Conservation (phyloP, 345 rosid species). For the Cardamine occulta region DNA sequence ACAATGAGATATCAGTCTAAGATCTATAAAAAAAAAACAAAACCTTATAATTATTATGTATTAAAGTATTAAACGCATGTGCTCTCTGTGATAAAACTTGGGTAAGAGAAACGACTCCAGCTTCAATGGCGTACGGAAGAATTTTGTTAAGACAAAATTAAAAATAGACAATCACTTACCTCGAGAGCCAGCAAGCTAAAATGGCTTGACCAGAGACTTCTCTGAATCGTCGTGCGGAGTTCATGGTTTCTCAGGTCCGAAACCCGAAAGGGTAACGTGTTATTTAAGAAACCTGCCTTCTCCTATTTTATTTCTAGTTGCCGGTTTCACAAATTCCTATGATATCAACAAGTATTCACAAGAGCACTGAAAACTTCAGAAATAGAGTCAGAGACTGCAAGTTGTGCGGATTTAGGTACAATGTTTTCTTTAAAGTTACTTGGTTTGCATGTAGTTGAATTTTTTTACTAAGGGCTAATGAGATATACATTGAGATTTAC, state of each 20-base stretch:
- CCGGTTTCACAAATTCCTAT: slow-evolving; percentile 21
- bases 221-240: slow-evolving; percentile 32
- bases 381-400: slow-evolving; percentile 30
- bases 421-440: slow-evolving; percentile 26
- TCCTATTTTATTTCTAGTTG: neutral
- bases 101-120: slow-evolving; percentile 28
- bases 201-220: slow-evolving; percentile 27
- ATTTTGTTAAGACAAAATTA: neutral
- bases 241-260: slow-evolving; percentile 18
- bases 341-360: slow-evolving; percentile 28
- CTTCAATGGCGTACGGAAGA: slow-evolving; percentile 36
- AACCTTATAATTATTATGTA: neutral
- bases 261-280: slow-evolving; percentile 38
- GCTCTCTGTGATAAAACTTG: slow-evolving; percentile 9
- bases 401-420: slow-evolving; percentile 35
- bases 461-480: slow-evolving; percentile 23
- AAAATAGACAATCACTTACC: slow-evolving; percentile 23
- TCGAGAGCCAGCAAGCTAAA: slow-evolving; percentile 30
- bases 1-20: neutral
- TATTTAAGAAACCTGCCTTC: slow-evolving; percentile 18
- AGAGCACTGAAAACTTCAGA: slow-evolving; percentile 16
- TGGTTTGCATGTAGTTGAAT: slow-evolving; percentile 32
- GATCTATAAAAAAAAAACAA: neutral
- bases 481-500: slow-evolving; percentile 46
- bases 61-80: slow-evolving; percentile 14